These are phyloP conservation scores for Xerocomus minutiporus DNA, from an alignment of 1,284 basidiomycete species.

Conservation along the genomic window DNA sequence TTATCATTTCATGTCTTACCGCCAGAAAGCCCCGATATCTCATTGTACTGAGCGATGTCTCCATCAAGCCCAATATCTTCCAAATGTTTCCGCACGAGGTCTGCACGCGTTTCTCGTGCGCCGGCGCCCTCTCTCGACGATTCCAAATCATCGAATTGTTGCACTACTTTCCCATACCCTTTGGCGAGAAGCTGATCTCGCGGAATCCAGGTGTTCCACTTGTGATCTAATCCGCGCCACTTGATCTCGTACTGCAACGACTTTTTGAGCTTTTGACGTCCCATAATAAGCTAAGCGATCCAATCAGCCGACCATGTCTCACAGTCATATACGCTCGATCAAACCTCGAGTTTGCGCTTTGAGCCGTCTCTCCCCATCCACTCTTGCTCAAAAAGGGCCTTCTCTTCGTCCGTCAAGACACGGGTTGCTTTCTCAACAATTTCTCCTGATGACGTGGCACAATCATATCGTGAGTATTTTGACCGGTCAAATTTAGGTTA, in stretches of 20 bases:
- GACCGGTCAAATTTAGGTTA: slow-evolving; percentile 11
- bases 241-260: slow-evolving; percentile 95
- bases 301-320: slow-evolving; percentile 7
- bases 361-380: slow-evolving; percentile 93
- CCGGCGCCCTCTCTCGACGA: slow-evolving; percentile 92
- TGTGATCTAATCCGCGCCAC: slow-evolving; percentile 92
- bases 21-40: slow-evolving; percentile 86
- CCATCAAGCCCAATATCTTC: slow-evolving; percentile 96
- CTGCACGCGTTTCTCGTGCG: slow-evolving; percentile 74
- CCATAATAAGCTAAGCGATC: slow-evolving; percentile 71
- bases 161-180: slow-evolving; percentile 86
- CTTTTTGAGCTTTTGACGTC: slow-evolving; percentile 97
- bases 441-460: slow-evolving; percentile 52
- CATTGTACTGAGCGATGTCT: slow-evolving; percentile 96
- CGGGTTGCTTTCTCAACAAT: slow-evolving; percentile 91
- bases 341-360: slow-evolving; percentile 84
- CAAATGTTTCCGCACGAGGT: slow-evolving; percentile 82
- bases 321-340: slow-evolving; percentile 21
- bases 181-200: slow-evolving; percentile 86
- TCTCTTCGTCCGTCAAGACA: slow-evolving; percentile 85
- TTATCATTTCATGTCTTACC: slow-evolving; percentile 40
- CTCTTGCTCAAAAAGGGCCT: slow-evolving; percentile 76
- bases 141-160: slow-evolving; percentile 97
- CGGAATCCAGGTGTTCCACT: slow-evolving; percentile 90
- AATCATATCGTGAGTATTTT: slow-evolving; percentile 12